A percentile compares a stretch with the other conserved stretches of the same genome.
phyloP scores from a whole-genome alignment of 2,329 filamentous ascomycete genomes.

The Calonectria pteridis region DNA sequence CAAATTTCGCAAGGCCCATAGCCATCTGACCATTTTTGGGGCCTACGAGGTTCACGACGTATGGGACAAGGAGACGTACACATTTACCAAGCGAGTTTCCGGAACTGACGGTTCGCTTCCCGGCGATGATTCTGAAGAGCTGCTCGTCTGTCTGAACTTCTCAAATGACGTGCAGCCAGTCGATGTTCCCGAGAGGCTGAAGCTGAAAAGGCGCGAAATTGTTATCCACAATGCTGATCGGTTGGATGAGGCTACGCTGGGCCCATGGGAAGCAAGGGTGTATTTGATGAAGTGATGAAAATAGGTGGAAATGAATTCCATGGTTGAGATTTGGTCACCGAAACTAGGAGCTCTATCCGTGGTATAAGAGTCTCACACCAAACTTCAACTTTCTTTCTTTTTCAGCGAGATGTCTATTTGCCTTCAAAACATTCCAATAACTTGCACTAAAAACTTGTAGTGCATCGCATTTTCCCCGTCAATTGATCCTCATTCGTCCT shows the following conservation, averaged over 20 bases:
- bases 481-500: background rate
- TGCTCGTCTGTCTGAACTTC: background rate
- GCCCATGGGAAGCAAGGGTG: background rate
- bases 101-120: background rate
- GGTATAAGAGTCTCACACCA: too few relatives aligned
- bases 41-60: background rate
- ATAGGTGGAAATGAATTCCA: background rate
- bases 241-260: background rate
- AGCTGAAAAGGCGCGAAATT: background rate
- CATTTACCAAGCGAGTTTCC: background rate
- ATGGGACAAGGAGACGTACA: conserved; percentile 7
- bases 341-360: too few relatives aligned
- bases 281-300: background rate
- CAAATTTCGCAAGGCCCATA: background rate
- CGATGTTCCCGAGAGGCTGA: background rate
- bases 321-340: too few relatives aligned
- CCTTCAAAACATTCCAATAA: background rate
- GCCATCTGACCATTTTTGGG: background rate
- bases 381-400: background rate
- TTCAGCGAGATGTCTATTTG: background rate
- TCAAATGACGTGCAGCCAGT: background rate
- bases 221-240: background rate
- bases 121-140: background rate
- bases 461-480: background rate
- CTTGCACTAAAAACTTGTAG: background rate